A percentile compares a stretch with the other conserved stretches of the same genome.
These are phyloP conservation scores for Chimonanthus salicifolius DNA, from an alignment of 164 flowering plant genomes.

Conservation along the genomic window DNA sequence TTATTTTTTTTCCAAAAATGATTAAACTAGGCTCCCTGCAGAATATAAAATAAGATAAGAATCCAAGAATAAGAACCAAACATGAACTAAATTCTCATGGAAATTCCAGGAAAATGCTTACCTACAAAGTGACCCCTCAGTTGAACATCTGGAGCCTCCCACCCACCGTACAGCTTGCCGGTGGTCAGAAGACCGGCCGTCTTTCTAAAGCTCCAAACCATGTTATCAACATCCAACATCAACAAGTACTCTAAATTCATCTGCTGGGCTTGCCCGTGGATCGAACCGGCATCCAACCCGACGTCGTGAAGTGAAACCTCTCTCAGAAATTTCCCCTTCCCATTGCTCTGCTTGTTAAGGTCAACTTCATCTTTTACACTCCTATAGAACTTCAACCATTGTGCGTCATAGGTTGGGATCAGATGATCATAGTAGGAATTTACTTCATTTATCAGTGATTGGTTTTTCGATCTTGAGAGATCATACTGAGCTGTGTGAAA, in stretches of 20 bases:
- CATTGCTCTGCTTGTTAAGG: constrained; percentile 5
- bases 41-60: background rate
- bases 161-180: constrained; percentile 69
- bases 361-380: no score
- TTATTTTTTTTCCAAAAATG: background rate
- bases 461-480: constrained; percentile 43
- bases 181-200: constrained; percentile 64
- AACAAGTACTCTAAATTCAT: constrained; percentile 88
- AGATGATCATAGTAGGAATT: constrained; percentile 45
- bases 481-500: constrained; percentile 64
- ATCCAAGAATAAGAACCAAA: background rate
- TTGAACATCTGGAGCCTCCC: constrained; percentile 64
- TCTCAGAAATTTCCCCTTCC: constrained; percentile 35
- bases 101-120: constrained; percentile 1
- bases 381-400: constrained; percentile 47
- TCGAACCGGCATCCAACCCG: constrained; percentile 47
- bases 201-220: constrained; percentile 87
- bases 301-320: constrained; percentile 78
- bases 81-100: background rate
- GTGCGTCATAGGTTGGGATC: constrained; percentile 62
- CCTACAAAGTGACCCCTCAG: constrained; percentile 98
- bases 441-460: constrained; percentile 57
- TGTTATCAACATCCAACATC: constrained; percentile 69
- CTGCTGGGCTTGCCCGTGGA: constrained; percentile 62
- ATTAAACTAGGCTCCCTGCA: background rate